Percentiles rank a stretch among this genome's conserved stretches.
Conservation (phyloP, 2,329 filamentous ascomycete species). For the Calycina herbarum region DNA sequence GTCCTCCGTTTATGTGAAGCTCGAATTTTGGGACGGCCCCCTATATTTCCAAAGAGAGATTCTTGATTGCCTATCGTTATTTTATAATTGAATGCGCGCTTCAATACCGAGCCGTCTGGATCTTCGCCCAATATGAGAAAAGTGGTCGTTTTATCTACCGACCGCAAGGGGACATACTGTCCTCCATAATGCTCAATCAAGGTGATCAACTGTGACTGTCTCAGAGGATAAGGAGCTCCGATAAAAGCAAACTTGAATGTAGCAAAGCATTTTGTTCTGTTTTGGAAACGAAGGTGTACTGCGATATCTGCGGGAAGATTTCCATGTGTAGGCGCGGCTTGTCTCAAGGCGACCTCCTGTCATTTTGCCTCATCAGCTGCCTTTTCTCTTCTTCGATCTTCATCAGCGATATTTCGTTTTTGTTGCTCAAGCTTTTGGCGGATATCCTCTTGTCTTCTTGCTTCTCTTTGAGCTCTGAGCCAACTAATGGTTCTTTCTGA, state of each 20-base stretch:
- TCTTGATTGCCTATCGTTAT: no score
- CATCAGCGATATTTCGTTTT: no score
- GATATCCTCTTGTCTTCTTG: no score
- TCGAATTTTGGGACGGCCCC: not conserved
- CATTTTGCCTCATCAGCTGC: no score
- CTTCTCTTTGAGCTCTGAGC: no score
- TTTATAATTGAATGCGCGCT: not conserved
- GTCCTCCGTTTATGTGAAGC: not conserved
- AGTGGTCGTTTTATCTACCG: not conserved
- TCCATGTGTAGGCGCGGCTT: not conserved
- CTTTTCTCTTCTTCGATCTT: no score
- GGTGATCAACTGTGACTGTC: not conserved
- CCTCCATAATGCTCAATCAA: not conserved
- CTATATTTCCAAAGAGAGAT: no score
- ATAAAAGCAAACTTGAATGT: not conserved
- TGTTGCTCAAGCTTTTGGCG: no score
- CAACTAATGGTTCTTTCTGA: no score
- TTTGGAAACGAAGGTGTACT: not conserved
- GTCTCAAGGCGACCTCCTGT: no score
- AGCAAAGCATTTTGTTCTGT: not conserved
- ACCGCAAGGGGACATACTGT: not conserved
- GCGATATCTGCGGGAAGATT: not conserved
- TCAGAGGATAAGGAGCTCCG: not conserved
- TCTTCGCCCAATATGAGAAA: not conserved
- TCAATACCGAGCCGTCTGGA: not conserved